Conservation (phyloP, 148 eudicot species). For the Chenopodium formosanum region DNA sequence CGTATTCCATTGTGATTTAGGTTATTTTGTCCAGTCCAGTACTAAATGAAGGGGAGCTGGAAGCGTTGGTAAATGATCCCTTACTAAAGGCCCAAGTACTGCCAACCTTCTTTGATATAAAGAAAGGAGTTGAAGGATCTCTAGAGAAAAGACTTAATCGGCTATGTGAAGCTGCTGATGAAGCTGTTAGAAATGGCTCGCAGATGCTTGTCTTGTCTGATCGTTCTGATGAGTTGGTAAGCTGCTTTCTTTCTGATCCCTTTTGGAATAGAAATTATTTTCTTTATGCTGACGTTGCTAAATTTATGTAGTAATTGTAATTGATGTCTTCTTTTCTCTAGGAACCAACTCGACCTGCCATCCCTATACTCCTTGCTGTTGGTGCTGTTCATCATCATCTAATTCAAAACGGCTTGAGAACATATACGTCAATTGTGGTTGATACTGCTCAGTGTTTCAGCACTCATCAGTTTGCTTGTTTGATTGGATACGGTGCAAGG, state of each 20-base stretch:
- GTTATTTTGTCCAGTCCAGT: constrained; percentile 87
- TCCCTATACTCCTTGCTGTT: constrained; percentile 97
- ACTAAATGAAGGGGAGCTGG: constrained; percentile 88
- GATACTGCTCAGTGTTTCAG: constrained; percentile 99
- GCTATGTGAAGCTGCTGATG: constrained; percentile 99
- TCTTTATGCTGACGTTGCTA: neutral
- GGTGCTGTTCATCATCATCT: constrained; percentile 99
- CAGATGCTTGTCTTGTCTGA: constrained; percentile 93
- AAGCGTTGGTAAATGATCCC: constrained; percentile 72
- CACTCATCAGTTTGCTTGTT: constrained; percentile 98
- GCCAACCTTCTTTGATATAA: constrained; percentile 76
- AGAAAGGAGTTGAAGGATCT: constrained; percentile 94
- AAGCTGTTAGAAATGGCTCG: constrained; percentile 97
- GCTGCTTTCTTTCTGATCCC: constrained; percentile 15
- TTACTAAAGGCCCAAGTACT: constrained; percentile 72
- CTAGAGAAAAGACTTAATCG: constrained; percentile 66
- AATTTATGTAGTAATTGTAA: neutral
- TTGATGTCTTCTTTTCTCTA: constrained; percentile 25
- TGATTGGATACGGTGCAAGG: constrained; percentile 99
- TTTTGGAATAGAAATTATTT: neutral
- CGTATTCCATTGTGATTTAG: constrained; percentile 35
- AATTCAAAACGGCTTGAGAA: constrained; percentile 93
- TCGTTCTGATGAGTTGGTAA: constrained; percentile 89
- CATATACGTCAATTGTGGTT: constrained; percentile 92
- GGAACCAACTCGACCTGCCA: constrained; percentile 97